Base-by-base conservation (phyloP, 23 red algal species). In the Gracilaria caudata region DNA sequence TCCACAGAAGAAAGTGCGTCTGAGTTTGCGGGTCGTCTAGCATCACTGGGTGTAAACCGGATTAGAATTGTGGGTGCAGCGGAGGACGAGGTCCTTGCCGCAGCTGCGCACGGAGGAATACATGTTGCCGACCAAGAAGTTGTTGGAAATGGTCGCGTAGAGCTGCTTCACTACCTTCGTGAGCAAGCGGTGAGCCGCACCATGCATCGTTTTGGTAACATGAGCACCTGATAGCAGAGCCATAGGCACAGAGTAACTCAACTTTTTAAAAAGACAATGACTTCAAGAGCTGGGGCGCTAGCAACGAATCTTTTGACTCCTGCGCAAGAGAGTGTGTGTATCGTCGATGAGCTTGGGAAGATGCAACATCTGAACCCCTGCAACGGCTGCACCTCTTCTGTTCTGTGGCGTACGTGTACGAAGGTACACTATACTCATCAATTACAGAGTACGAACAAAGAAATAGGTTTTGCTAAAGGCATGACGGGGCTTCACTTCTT, bases 151-250 rank as follows among this genome's bases (percentile, higher is more conserved):
- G 86, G 86, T 6, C 86, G 75, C 30, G 20, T 73, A 32, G 86
- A 90, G 78, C 58, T 90, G 5, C 86, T 74, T 12, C 73, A 90
- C 35, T 90, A 90, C 65, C 65, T 90, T 23, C 86, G 76, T 23
- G 86, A 90, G 39, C 86, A 90, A 73, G 78, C 74, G 7, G 64
- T 90, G 12, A 72, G 59, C 38, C 75, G 75, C 11, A 90, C 86
- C 29, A 54, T 73, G 32, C 86, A 90, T 54, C 86, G 86, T 5
- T 90, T 90, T 44, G 86, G 86, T 4, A 90, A 90, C 43, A 47
- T 81, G 74, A 66, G 41, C 30, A 87, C 83, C 19, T 43, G 28
- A 39, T 53, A 53, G 49, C 1, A 53, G 49, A 53, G 14, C 49
- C 13, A 17, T 68, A 37, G 16, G 24, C 1, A 70, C 33, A 20